Conservation (phyloP, 2,329 filamentous ascomycete genomes). For the Colletotrichum tanaceti region DNA sequence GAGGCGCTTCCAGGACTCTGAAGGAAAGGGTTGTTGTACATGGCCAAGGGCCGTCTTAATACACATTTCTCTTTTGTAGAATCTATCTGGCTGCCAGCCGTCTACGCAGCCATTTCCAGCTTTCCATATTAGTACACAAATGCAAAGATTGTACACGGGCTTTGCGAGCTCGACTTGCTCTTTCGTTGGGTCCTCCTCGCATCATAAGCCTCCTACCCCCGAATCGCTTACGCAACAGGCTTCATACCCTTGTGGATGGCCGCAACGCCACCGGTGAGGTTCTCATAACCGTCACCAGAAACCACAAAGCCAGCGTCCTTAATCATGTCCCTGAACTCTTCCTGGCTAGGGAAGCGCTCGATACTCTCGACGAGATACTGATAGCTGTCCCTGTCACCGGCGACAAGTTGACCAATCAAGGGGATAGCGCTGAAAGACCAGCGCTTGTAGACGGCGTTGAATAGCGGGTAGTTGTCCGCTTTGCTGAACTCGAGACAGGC, state of each 20-base stretch:
- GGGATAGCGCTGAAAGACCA: conserved; percentile 98
- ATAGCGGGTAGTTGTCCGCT: conserved; percentile 76
- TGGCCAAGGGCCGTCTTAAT: conserved; percentile 25
- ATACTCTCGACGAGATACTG: conserved; percentile 99
- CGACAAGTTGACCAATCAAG: conserved; percentile 93
- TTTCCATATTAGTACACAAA: conserved; percentile 28
- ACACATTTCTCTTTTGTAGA: conserved; percentile 15
- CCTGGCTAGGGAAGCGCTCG: conserved; percentile 88
- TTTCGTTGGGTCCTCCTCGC: neutral
- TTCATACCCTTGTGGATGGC: conserved; percentile 98
- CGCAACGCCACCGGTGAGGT: conserved; percentile 91
- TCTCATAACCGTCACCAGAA: conserved; percentile 85
- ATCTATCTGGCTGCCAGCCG: conserved; percentile 18
- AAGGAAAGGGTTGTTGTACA: neutral
- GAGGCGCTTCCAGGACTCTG: neutral
- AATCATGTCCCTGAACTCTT: conserved; percentile 87
- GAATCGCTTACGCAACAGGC: conserved; percentile 56
- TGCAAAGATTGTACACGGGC: conserved; percentile 35
- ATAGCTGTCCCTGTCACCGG: conserved; percentile 93
- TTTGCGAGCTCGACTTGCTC: neutral
- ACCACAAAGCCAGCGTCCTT: conserved; percentile 85
- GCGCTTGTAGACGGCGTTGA: conserved; percentile 90
- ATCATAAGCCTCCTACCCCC: neutral
- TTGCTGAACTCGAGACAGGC: conserved; percentile 96
- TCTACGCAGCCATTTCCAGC: conserved; percentile 11